Percentiles rank a stretch among this genome's conserved stretches.
Conservation (phyloP, 441 rosid genomes). For the Hypseocharis bilobata region DNA sequence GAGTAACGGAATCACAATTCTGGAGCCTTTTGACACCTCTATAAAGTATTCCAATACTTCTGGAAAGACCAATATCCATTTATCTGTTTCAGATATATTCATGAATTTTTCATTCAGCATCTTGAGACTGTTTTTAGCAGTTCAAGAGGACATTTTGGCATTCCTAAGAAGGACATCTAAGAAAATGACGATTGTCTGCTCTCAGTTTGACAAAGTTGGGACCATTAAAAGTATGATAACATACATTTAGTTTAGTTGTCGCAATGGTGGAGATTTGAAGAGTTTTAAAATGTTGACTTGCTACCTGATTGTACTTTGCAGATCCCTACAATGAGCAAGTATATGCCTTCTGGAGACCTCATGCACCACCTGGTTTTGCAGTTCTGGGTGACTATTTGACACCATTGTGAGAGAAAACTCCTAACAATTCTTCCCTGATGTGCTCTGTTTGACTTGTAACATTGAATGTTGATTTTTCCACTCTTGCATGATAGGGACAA, state of each 20-base stretch:
- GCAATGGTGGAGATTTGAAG: neutral
- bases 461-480: constrained; percentile 15
- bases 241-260: constrained; percentile 8
- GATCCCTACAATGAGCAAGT: constrained; percentile 55
- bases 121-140: constrained; percentile 79
- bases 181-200: constrained; percentile 73
- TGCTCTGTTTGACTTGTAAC: constrained; percentile 9
- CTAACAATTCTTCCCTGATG: constrained; percentile 13
- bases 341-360: constrained; percentile 85
- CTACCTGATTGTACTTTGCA: constrained; percentile 29
- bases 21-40: constrained; percentile 90
- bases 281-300: constrained; percentile 23
- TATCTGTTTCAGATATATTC: constrained; percentile 73
- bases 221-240: constrained; percentile 52
- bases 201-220: constrained; percentile 88
- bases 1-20: constrained; percentile 81
- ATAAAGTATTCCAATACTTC: constrained; percentile 74
- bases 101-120: constrained; percentile 95
- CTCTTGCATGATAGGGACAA: constrained; percentile 65
- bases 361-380: constrained; percentile 92
- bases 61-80: constrained; percentile 67
- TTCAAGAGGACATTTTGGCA: constrained; percentile 83
- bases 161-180: constrained; percentile 82
- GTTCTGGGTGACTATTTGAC: constrained; percentile 89
- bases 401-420: constrained; percentile 55